A percentile compares a stretch with the other conserved stretches of the same genome.
These are phyloP conservation scores for Colletotrichum nymphaeae DNA, from an alignment of 2,329 filamentous ascomycete genomes.

Conservation along the genomic window DNA sequence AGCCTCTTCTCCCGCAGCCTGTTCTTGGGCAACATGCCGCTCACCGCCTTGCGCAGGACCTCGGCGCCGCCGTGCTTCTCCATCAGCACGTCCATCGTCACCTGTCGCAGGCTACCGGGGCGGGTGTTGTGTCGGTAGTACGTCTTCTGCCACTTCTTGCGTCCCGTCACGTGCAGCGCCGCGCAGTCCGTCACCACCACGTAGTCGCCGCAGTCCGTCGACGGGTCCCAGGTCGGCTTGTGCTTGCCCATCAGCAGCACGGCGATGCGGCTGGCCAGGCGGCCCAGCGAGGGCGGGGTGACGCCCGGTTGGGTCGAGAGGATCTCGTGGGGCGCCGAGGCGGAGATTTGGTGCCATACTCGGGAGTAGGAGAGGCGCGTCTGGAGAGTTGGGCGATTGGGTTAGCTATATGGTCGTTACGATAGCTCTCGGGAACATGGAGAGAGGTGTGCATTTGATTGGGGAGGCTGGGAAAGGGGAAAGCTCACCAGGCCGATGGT, in stretches of 20 bases:
- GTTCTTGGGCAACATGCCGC: constrained; percentile 99
- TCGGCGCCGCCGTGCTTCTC: constrained; percentile 93
- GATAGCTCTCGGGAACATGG: neutral
- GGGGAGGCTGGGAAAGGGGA: constrained; percentile 5
- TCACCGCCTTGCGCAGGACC: constrained; percentile 89
- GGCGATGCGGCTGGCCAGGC: constrained; percentile 89
- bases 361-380: constrained; percentile 96
- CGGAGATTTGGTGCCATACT: constrained; percentile 90
- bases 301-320: constrained; percentile 68
- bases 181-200: constrained; percentile 93
- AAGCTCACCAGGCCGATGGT: constrained; percentile 76
- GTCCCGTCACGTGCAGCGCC: constrained; percentile 87
- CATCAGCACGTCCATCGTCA: constrained; percentile 96
- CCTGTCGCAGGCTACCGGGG: constrained; percentile 85
- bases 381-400: constrained; percentile 55
- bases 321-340: constrained; percentile 71
- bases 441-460: neutral
- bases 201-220: constrained; percentile 98
- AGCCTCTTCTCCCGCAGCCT: constrained; percentile 87
- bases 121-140: constrained; percentile 96
- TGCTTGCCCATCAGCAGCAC: constrained; percentile 96
- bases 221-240: constrained; percentile 97
- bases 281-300: constrained; percentile 84
- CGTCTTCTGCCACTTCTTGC: constrained; percentile 92
- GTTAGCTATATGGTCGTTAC: neutral